Evolutionary conservation across 202 grass and related monocot species (phyloP), one percentile per base, ranked within the genome.

Genomic region (Setaria viridis): DNA sequence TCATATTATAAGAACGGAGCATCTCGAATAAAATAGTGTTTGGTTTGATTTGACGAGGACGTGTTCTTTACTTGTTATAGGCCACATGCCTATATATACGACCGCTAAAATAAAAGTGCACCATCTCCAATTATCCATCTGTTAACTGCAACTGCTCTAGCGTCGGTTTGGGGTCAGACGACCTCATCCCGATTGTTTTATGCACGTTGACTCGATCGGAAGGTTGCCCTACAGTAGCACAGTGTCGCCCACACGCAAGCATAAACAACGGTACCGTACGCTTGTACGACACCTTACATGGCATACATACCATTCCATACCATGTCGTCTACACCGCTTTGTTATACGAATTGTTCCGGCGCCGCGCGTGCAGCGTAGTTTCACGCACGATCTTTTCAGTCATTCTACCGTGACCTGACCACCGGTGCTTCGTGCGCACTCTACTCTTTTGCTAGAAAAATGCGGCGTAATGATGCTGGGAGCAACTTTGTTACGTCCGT

Each of bases 351-450:
- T 51, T 51, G 32, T 10, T 59, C 9, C 63, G 0, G 16, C 39
- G 39, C 39, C 11, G 51, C 17, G 41, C 64, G 16, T 62, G 55
- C 49, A 48, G 65, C 42, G 6, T 9, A 45, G 2, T 34, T 33
- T 4, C 11, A 12, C 21, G n/a, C 34, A 0, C 30, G 20, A 7
- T 25, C 17, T 41, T 25, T 20, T 39, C 46, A 64, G 17, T 54
- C 42, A 20, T 48, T 62, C 43, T 48, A 15, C 80, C 59, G 29
- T 41, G 70, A 51, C 15, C 15, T 13, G 34, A 17, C 35, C 45
- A 30, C 19, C 54, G 20, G n/a, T 47, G 63, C 74, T 69, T 85
- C 50, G 39, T 69, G 10, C 78, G 83, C 83, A 70, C 39, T 70
- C 63, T 48, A 77, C 62, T 77, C 71, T 42, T 25, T 25, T 29